Evolutionary conservation across 1,284 basidiomycete genomes (phyloP).

Genomic region (Apiotrichum porosum): DNA sequence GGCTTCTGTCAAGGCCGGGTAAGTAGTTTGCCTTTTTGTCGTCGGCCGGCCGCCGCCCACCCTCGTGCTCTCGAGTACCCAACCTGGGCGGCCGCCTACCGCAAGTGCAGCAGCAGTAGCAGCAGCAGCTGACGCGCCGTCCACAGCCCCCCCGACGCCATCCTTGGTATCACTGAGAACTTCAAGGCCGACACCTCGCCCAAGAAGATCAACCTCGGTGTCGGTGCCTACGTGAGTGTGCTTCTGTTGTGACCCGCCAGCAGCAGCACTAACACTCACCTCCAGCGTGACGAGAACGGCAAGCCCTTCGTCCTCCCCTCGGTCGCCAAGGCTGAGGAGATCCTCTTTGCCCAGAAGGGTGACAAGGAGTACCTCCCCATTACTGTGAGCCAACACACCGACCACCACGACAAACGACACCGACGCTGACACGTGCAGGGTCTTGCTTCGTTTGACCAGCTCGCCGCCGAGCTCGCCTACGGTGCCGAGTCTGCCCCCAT

Average conservation of each 20-base stretch:
- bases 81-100: too few species aligned
- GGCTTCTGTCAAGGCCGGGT: constrained; percentile 21
- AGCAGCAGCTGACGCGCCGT: not conserved
- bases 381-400: constrained; percentile 51
- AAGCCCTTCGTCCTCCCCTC: constrained; percentile 91
- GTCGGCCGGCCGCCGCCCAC: not conserved
- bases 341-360: constrained; percentile 59
- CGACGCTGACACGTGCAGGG: constrained; percentile 46
- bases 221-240: constrained; percentile 53
- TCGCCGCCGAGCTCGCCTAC: constrained; percentile 88
- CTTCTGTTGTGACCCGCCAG: not conserved
- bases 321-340: constrained; percentile 70
- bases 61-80: not conserved
- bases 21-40: constrained; percentile 1
- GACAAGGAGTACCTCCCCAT: constrained; percentile 95
- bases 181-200: constrained; percentile 80
- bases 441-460: constrained; percentile 78
- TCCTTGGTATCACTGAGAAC: constrained; percentile 41
- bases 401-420: not conserved
- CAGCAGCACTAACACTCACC: constrained; percentile 1
- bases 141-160: constrained; percentile 16
- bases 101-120: too few species aligned
- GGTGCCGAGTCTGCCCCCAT: constrained; percentile 74
- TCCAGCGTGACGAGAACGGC: constrained; percentile 84
- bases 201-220: constrained; percentile 95